Evolutionary conservation across 1,284 basidiomycete species (phyloP).

Genomic region (Anthracocystis panici-leucophaei): DNA sequence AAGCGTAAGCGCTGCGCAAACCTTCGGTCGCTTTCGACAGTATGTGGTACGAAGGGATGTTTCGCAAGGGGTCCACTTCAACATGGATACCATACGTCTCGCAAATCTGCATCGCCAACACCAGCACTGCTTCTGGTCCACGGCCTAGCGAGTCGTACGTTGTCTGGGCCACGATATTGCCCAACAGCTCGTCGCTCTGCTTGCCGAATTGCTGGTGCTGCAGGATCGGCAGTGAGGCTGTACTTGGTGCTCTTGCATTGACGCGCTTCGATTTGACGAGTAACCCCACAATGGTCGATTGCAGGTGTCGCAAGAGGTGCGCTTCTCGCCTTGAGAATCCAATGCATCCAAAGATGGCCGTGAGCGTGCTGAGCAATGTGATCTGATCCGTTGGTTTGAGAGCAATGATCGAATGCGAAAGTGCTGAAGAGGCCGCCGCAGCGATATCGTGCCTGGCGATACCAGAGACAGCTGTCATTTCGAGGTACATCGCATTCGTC

Average conservation of each 20-base stretch:
- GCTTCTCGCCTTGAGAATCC: constrained; percentile 61
- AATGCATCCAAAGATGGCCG: constrained; percentile 61
- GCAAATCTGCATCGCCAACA: constrained; percentile 64
- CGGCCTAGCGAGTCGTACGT: constrained; percentile 33
- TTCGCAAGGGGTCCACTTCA: constrained; percentile 53
- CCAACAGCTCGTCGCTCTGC: constrained; percentile 30
- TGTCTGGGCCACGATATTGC: constrained; percentile 50
- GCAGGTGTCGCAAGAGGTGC: constrained; percentile 60
- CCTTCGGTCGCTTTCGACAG: constrained; percentile 52
- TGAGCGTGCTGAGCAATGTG: constrained; percentile 54
- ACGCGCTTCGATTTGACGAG: constrained; percentile 44
- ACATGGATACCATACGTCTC: constrained; percentile 67
- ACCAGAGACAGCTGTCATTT: constrained; percentile 52
- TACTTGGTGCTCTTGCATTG: constrained; percentile 21
- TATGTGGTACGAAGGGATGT: constrained; percentile 58
- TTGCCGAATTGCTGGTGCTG: constrained; percentile 32
- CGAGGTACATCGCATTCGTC: constrained; percentile 46
- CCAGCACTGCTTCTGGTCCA: constrained; percentile 59
- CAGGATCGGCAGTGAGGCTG: constrained; percentile 32
- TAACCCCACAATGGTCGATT: constrained; percentile 53
- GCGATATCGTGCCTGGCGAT: constrained; percentile 64
- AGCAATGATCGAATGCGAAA: constrained; percentile 59
- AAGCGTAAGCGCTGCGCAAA: constrained; percentile 47
- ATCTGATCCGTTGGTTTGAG: constrained; percentile 65
- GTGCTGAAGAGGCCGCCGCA: constrained; percentile 52